Conservation (phyloP, 2,329 filamentous ascomycete genomes). For the Plenodomus biglobosus region DNA sequence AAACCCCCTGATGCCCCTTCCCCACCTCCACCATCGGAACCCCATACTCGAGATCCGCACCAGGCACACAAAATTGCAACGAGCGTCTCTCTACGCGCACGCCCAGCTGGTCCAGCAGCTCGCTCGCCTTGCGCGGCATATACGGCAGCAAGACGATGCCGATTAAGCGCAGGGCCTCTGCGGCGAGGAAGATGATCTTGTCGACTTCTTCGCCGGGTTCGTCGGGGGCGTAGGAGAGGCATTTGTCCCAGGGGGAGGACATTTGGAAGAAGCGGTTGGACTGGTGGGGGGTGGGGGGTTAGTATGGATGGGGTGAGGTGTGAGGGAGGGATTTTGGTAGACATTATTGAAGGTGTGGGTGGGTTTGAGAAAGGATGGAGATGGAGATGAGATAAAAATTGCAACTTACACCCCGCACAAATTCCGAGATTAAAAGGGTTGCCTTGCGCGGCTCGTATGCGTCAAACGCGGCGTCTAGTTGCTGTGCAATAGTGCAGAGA, state of each 20-base stretch:
- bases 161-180: conserved; percentile 75
- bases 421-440: conserved; percentile 26
- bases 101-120: conserved; percentile 75
- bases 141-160: conserved; percentile 88
- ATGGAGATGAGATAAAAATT: not conserved
- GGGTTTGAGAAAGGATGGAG: not conserved
- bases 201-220: conserved; percentile 37
- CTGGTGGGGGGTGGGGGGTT: conserved; percentile 40
- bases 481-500: conserved; percentile 35
- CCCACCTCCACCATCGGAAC: conserved; percentile 46
- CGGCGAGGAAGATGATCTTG: conserved; percentile 65
- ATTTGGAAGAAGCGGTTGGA: conserved; percentile 68
- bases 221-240: conserved; percentile 40
- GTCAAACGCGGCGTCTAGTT: conserved; percentile 28
- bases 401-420: conserved; percentile 35
- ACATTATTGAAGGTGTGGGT: no score
- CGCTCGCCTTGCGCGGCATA: conserved; percentile 75
- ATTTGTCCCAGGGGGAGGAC: conserved; percentile 67
- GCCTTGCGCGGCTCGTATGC: conserved; percentile 34
- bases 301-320: not conserved
- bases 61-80: conserved; percentile 63
- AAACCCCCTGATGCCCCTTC: conserved; percentile 47
- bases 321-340: no score
- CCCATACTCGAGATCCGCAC: conserved; percentile 72
- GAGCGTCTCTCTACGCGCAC: conserved; percentile 65